phyloP scores from a whole-genome alignment of 108 stramenopile genomes.

The Cafeteria roenbergensis region DNA sequence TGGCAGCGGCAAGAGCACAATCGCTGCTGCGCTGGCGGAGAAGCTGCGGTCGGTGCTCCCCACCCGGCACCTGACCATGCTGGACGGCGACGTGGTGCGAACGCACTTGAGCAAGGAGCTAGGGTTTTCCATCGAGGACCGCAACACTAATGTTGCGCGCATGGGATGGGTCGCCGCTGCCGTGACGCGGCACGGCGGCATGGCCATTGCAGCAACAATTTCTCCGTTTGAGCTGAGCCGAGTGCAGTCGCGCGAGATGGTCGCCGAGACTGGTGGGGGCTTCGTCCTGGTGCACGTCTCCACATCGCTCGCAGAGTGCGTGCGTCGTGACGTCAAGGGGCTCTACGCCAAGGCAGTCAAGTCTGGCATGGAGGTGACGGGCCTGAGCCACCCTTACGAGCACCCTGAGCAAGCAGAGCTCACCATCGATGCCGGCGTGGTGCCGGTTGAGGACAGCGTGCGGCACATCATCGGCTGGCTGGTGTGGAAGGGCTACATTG shows the following conservation, averaged over 20 bases:
- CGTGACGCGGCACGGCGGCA: slow-evolving; percentile 1
- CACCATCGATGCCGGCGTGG: slow-evolving; percentile 5
- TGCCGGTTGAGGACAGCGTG: not conserved
- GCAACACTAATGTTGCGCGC: slow-evolving; percentile 10
- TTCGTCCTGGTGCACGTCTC: slow-evolving; percentile 11
- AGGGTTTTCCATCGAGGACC: slow-evolving; percentile 4
- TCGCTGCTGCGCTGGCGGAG: not conserved
- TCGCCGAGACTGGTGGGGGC: not conserved
- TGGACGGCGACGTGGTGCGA: slow-evolving; percentile 13
- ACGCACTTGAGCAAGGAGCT: slow-evolving; percentile 9
- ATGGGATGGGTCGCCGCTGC: slow-evolving; percentile 3
- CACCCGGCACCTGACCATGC: slow-evolving; percentile 9
- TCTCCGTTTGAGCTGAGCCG: not conserved
- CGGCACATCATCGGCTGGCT: slow-evolving; percentile 2
- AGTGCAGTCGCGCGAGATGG: not conserved
- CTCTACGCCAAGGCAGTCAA: not conserved
- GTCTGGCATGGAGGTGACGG: not conserved
- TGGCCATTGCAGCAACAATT: not conserved
- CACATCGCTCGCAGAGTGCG: not conserved
- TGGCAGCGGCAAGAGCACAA: slow-evolving; percentile 8
- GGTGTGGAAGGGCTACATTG: not conserved
- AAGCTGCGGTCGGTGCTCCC: not conserved
- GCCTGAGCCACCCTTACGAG: slow-evolving; percentile 4
- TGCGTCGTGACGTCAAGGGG: slow-evolving; percentile 3
- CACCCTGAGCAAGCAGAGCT: not conserved